These are phyloP conservation scores for Hypoxylon sp. DNA, from an alignment of 2,329 filamentous ascomycete species.

Conservation along the genomic window DNA sequence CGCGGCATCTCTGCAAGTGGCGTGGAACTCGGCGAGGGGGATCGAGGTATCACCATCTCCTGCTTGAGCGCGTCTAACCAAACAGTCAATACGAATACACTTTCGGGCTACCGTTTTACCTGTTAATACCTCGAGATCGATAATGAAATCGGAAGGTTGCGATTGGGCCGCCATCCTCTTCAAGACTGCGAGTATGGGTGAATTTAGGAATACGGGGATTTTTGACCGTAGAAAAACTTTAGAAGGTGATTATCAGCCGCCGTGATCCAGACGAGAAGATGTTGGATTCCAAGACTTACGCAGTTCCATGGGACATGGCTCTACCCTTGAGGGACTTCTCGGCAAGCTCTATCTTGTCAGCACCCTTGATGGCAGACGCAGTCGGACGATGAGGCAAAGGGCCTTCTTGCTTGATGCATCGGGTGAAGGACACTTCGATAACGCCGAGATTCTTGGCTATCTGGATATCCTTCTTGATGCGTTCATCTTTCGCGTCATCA, in stretches of 20 bases:
- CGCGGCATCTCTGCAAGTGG: conserved; percentile 32
- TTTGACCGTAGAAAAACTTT: conserved; percentile 16
- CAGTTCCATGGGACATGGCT: conserved; percentile 45
- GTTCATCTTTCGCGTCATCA: conserved; percentile 32
- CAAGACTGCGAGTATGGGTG: background rate
- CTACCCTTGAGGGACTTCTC: conserved; percentile 47
- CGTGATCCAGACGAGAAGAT: background rate
- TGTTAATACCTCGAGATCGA: conserved; percentile 42
- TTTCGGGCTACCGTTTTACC: background rate
- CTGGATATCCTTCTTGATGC: conserved; percentile 34
- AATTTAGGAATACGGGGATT: background rate
- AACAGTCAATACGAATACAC: background rate
- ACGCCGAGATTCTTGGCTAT: conserved; percentile 37
- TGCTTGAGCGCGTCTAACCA: conserved; percentile 43
- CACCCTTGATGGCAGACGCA: background rate
- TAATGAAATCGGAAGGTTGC: conserved; percentile 46
- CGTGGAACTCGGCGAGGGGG: conserved; percentile 28
- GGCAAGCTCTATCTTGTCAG: conserved; percentile 33
- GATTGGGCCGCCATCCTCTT: conserved; percentile 30
- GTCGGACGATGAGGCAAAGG: background rate
- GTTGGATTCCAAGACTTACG: conserved; percentile 31
- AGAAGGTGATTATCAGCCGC: background rate
- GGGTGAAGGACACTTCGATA: conserved; percentile 37
- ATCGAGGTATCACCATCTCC: conserved; percentile 43
- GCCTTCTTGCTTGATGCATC: conserved; percentile 12